These are phyloP conservation scores for Dothidotthia symphoricarpi DNA, from an alignment of 2,329 filamentous ascomycete species.

Conservation along the genomic window DNA sequence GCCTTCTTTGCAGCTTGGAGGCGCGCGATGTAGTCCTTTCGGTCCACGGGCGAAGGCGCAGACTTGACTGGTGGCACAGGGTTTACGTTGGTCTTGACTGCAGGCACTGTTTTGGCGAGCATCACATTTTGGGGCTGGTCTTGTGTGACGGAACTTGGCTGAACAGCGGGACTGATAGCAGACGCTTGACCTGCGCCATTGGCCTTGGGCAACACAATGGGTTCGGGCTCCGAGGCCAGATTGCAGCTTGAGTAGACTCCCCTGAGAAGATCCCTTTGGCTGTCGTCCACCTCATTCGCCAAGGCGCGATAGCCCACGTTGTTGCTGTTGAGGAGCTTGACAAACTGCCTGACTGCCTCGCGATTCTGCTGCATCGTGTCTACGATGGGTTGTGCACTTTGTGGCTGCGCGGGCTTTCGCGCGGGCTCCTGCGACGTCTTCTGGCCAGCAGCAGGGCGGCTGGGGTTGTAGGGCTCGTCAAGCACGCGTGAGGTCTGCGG, in stretches of 20 bases:
- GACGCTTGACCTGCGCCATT: slow-evolving; percentile 6
- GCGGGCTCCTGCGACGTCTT: slow-evolving; percentile 1
- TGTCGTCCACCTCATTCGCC: slow-evolving; percentile 33
- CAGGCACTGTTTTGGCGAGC: slow-evolving; percentile 13
- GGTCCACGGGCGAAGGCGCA: slow-evolving; percentile 54
- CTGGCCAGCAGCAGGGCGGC: slow-evolving; percentile 19
- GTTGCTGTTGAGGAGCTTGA: slow-evolving; percentile 48
- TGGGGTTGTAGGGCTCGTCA: slow-evolving; percentile 18
- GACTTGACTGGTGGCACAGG: slow-evolving; percentile 24
- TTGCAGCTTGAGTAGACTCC: slow-evolving; percentile 30
- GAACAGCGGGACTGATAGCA: slow-evolving; percentile 3
- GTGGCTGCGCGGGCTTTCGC: slow-evolving; percentile 3
- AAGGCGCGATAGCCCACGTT: slow-evolving; percentile 74
- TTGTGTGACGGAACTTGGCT: slow-evolving; percentile 6
- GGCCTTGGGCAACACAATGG: slow-evolving; percentile 22
- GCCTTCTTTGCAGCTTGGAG: slow-evolving; percentile 73
- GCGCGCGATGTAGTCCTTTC: slow-evolving; percentile 74
- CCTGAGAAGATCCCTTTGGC: slow-evolving; percentile 19
- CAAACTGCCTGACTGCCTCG: slow-evolving; percentile 38
- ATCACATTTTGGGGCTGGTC: not conserved
- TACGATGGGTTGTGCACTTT: slow-evolving; percentile 3
- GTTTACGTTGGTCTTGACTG: slow-evolving; percentile 23
- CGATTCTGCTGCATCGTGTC: slow-evolving; percentile 24
- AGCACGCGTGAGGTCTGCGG: slow-evolving; percentile 11
- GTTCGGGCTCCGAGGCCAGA: slow-evolving; percentile 29